phyloP scores from a whole-genome alignment of 2,329 filamentous ascomycete species.

The Penicillium frequentans region DNA sequence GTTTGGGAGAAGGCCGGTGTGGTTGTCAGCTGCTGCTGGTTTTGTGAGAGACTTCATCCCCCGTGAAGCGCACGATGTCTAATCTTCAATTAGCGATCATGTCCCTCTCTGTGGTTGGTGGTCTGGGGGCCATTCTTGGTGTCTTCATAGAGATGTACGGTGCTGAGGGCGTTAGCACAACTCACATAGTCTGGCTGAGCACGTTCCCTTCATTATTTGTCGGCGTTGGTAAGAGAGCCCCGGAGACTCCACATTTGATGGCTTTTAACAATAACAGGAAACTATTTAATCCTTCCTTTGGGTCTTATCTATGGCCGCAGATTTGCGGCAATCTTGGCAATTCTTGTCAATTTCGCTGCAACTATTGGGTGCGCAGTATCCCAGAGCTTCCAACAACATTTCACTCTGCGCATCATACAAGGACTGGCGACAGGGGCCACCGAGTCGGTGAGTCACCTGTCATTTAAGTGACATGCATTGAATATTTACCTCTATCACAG shows the following conservation, averaged over 20 bases:
- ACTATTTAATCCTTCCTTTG: constrained; percentile 42
- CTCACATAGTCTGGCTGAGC: constrained; percentile 35
- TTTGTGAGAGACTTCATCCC: constrained; percentile 12
- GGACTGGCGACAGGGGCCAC: constrained; percentile 41
- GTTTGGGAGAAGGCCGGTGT: constrained; percentile 24
- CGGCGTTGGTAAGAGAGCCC: constrained; percentile 32
- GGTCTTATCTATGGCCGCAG: constrained; percentile 41
- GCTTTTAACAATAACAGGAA: constrained; percentile 13
- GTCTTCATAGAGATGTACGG: constrained; percentile 35
- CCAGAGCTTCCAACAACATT: constrained; percentile 36
- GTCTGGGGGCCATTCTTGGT: constrained; percentile 33
- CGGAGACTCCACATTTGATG: neutral
- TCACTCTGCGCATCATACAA: constrained; percentile 38
- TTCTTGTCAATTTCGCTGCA: constrained; percentile 31
- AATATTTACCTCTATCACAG: constrained; percentile 1
- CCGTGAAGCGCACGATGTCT: neutral
- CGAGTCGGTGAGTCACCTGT: constrained; percentile 28
- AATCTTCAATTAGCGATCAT: constrained; percentile 16
- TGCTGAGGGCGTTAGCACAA: constrained; percentile 23
- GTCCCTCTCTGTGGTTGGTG: constrained; percentile 28
- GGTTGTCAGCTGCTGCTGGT: constrained; percentile 30
- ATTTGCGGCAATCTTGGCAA: constrained; percentile 35
- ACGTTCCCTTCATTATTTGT: constrained; percentile 43
- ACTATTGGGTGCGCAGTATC: constrained; percentile 37
- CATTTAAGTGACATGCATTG: neutral